Conservation (phyloP, 2,329 filamentous ascomycete genomes). For the Bipolaris victoriae region DNA sequence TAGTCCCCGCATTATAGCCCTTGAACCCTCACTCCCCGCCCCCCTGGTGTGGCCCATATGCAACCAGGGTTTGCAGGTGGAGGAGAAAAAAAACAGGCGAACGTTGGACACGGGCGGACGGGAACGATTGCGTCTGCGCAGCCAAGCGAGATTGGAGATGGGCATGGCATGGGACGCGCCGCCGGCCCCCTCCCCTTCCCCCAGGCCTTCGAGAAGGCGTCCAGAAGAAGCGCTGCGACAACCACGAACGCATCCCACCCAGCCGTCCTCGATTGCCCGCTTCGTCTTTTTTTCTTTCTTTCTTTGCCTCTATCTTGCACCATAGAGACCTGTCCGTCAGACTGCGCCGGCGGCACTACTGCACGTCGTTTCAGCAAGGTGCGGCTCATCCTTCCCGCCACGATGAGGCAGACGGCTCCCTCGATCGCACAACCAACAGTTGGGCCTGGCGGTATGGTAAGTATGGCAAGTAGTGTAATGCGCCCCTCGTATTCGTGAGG, state of each 20-base stretch:
- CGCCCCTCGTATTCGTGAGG: not conserved
- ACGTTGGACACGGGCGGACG: constrained; percentile 36
- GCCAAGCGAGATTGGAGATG: constrained; percentile 26
- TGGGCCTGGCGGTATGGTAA: not conserved
- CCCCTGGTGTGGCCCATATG: constrained; percentile 7
- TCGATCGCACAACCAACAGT: constrained; percentile 11
- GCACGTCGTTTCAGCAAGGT: constrained; percentile 23
- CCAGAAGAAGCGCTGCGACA: constrained; percentile 20
- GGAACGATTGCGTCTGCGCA: constrained; percentile 25
- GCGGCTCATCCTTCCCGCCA: constrained; percentile 29
- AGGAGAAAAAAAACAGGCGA: constrained; percentile 26
- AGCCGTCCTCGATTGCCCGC: not conserved
- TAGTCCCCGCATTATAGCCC: constrained; percentile 44
- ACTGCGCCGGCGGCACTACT: constrained; percentile 21
- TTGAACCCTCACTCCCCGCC: constrained; percentile 14
- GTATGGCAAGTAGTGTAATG: not conserved
- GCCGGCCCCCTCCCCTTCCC: constrained; percentile 4
- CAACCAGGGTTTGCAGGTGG: constrained; percentile 19
- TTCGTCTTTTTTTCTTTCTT: not conserved
- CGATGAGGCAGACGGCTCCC: constrained; percentile 5
- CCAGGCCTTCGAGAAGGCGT: constrained; percentile 18
- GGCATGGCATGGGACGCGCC: constrained; percentile 5
- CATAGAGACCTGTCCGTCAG: not conserved
- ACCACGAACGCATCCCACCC: not conserved
- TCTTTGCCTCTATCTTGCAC: not conserved